Evolutionary conservation across 164 flowering plant genomes (phyloP).

Genomic region (Akebia trifoliata): DNA sequence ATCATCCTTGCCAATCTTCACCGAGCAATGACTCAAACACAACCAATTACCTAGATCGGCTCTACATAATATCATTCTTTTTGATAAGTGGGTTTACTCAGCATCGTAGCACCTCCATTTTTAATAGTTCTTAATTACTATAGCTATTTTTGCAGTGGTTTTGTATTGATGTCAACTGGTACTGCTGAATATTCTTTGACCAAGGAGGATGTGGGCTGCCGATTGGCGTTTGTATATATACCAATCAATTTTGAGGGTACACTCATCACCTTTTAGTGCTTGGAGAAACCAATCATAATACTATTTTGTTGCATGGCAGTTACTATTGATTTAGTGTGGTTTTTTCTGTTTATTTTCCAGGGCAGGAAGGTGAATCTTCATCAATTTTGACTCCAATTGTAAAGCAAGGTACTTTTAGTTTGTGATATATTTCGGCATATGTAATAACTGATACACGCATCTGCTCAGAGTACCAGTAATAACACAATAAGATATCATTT

Average conservation of each 20-base stretch:
- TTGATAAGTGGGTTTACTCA: too few relatives aligned
- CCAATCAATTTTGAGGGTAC: conserved; percentile 93
- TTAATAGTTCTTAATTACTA: neutral
- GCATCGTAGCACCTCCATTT: neutral
- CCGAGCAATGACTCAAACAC: too few relatives aligned
- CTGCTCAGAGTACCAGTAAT: too few relatives aligned
- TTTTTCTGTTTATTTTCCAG: conserved; percentile 33
- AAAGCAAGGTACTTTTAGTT: conserved; percentile 54
- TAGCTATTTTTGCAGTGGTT: conserved; percentile 45
- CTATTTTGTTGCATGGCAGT: conserved; percentile 1
- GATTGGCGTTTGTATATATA: conserved; percentile 63
- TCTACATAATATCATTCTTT: neutral
- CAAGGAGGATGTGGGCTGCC: conserved; percentile 75
- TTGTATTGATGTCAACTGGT: conserved; percentile 49
- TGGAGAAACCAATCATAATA: neutral
- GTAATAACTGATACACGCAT: too few relatives aligned
- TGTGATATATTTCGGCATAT: neutral
- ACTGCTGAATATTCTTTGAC: conserved; percentile 73
- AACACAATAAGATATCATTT: too few relatives aligned
- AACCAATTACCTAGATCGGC: too few relatives aligned
- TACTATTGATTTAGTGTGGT: neutral
- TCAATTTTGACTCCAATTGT: conserved; percentile 51
- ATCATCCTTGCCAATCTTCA: too few relatives aligned
- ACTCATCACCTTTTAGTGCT: conserved; percentile 7
- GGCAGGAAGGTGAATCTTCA: conserved; percentile 81